Conservation (phyloP, 2,329 filamentous ascomycete species). For the Cladophialophora carrionii region DNA sequence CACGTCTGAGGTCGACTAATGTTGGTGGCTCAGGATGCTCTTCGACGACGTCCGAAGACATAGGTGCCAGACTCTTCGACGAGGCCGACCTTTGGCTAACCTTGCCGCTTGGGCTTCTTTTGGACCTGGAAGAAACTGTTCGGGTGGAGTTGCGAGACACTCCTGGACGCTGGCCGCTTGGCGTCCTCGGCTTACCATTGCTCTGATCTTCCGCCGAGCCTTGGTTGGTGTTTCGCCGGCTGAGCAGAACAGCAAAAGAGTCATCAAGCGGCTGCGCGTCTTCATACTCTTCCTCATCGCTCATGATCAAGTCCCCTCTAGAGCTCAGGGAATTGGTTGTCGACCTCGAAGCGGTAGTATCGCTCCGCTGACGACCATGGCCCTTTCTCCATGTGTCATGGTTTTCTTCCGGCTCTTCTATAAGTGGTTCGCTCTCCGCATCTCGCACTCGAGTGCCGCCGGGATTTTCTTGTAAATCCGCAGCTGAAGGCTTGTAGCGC, state of each 20-base stretch:
- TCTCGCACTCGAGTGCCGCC: constrained; percentile 54
- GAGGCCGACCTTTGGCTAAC: constrained; percentile 43
- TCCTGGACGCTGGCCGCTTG: constrained; percentile 48
- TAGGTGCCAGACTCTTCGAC: constrained; percentile 36
- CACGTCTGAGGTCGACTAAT: constrained; percentile 59
- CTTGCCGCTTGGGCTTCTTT: constrained; percentile 38
- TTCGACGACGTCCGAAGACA: constrained; percentile 19
- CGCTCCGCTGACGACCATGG: constrained; percentile 69
- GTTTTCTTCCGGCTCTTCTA: constrained; percentile 63
- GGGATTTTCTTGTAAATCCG: constrained; percentile 86
- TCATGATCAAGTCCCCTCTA: constrained; percentile 86
- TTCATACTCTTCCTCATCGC: constrained; percentile 74
- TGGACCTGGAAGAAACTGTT: constrained; percentile 52
- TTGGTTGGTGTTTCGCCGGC: constrained; percentile 65
- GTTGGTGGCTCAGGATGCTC: constrained; percentile 47
- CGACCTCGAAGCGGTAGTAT: constrained; percentile 75
- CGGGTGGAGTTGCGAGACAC: constrained; percentile 53
- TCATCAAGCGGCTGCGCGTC: constrained; percentile 92
- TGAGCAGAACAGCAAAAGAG: constrained; percentile 83
- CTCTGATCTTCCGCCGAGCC: constrained; percentile 67
- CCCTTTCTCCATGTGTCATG: constrained; percentile 42
- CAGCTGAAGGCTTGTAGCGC: constrained; percentile 86
- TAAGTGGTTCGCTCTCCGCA: constrained; percentile 70
- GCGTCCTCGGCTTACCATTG: constrained; percentile 61
- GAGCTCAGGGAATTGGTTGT: constrained; percentile 87